Conservation (phyloP, 2,329 filamentous ascomycete species). For the Aspergillus chevalieri region DNA sequence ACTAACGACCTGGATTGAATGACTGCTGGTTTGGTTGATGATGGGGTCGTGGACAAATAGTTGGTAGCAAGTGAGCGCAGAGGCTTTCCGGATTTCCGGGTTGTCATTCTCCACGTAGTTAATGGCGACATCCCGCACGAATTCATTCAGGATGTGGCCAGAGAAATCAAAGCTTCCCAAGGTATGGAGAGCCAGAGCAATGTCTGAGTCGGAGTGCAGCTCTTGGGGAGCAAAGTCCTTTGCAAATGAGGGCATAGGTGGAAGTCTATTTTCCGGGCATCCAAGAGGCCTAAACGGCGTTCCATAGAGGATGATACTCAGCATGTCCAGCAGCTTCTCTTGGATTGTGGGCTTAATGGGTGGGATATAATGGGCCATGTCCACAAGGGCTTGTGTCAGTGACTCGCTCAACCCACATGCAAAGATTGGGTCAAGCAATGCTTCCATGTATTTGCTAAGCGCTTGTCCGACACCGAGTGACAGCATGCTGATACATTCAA, state of each 20-base stretch:
- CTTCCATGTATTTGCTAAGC: constrained; percentile 96
- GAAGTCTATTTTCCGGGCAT: constrained; percentile 79
- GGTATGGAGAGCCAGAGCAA: constrained; percentile 88
- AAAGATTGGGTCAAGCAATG: constrained; percentile 90
- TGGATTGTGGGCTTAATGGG: constrained; percentile 90
- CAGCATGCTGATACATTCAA: constrained; percentile 95
- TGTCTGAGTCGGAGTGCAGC: constrained; percentile 78
- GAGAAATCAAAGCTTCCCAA: constrained; percentile 96
- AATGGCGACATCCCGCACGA: constrained; percentile 94
- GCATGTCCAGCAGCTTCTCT: constrained; percentile 85
- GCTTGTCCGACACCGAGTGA: constrained; percentile 94
- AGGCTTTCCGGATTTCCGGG: constrained; percentile 84
- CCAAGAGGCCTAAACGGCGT: constrained; percentile 88
- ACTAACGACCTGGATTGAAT: constrained; percentile 92
- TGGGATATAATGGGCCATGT: constrained; percentile 98
- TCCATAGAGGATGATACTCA: constrained; percentile 88
- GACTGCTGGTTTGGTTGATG: constrained; percentile 93
- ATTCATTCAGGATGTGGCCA: constrained; percentile 87
- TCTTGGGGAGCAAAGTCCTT: constrained; percentile 80
- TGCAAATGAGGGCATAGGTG: constrained; percentile 72
- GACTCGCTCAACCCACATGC: constrained; percentile 94
- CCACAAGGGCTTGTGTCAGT: constrained; percentile 88
- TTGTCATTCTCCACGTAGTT: constrained; percentile 97
- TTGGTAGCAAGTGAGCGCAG: constrained; percentile 93
- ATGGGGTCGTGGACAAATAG: constrained; percentile 95